Percentiles rank a stretch among this genome's conserved stretches.
Evolutionary conservation across 768 basidiomycete genomes (phyloP).

Genomic region (Crassisporium funariophilum): DNA sequence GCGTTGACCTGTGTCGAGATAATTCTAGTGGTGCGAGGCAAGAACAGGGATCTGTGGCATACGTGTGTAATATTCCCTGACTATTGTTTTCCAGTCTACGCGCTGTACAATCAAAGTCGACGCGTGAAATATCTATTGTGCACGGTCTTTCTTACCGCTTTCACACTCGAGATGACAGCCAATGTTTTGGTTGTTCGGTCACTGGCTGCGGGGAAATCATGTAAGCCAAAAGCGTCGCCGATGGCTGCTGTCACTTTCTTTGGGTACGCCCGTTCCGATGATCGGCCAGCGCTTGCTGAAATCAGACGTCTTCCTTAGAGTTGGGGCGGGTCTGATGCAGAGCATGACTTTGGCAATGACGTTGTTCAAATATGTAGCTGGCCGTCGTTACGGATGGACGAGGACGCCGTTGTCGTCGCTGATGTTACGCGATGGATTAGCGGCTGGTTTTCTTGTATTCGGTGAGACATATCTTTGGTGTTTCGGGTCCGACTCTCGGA

Average conservation of each 20-base stretch:
- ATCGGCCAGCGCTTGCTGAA: background rate
- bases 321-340: background rate
- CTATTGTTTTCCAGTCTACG: constrained; percentile 13
- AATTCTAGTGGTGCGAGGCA: constrained; percentile 23
- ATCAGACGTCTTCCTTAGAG: background rate
- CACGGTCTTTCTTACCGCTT: constrained; percentile 3
- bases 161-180: constrained; percentile 13
- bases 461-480: background rate
- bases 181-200: constrained; percentile 6
- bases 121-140: constrained; percentile 9
- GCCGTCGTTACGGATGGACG: constrained; percentile 4
- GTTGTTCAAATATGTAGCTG: background rate
- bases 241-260: constrained; percentile 8
- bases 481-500: background rate
- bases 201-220: background rate
- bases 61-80: background rate
- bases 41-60: background rate
- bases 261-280: no score
- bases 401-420: constrained; percentile 8
- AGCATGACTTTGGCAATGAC: constrained; percentile 5
- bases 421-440: constrained; percentile 11
- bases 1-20: constrained; percentile 19
- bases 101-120: constrained; percentile 20
- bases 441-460: constrained; percentile 5
- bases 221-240: background rate